Base-by-base conservation (phyloP, 106 monocot species). In the Dendrobium huoshanense region DNA sequence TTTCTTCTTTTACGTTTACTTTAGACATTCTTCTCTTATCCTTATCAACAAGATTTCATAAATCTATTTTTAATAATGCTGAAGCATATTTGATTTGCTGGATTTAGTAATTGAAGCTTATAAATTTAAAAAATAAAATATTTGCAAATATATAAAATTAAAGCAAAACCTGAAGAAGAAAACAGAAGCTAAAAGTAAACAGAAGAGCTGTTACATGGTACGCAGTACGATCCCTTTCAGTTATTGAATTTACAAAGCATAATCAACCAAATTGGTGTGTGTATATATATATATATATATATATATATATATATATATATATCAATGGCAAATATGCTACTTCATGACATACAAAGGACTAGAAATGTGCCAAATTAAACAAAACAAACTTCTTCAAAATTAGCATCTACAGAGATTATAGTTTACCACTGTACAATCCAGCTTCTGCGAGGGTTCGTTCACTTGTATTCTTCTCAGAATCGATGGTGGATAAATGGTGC, bases 391-490 rank as follows among this genome's bases (percentile, higher is more conserved):
- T 22, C 5, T 9, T 41, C 2, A 78, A 41, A 78, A 58, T 16
- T 78, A 61, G 15, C 2, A 58, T 22, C 74, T 15, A 74, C 1
- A 44, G 43, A 74, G 43, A 74, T 20, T 43, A 37, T 9, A 79
- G 19, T 55, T 79, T 29, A 79, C 79, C 40, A 65, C 65, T 67
- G 67, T 41, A 79, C 61, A 4, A 41, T 42, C 41, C 40, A 59
- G 43, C 61, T 64, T 79, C 64, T 43, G 65, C 22, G 65, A 54
- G 43, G 37, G 3, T 9, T 59, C 67, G 41, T 31, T 25, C 41
- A 43, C 4, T 43, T 65, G 61, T 19, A 79, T 20, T 65, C 79
- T 67, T 64, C 65, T 43, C 65, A 79, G 16, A 37, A 79, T 43
- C 2, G 64, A 65, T 44, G 79, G 79, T 10, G 43, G 61, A 79